Conservation (phyloP, 1,284 basidiomycete species). For the Inonotus obliquus region DNA sequence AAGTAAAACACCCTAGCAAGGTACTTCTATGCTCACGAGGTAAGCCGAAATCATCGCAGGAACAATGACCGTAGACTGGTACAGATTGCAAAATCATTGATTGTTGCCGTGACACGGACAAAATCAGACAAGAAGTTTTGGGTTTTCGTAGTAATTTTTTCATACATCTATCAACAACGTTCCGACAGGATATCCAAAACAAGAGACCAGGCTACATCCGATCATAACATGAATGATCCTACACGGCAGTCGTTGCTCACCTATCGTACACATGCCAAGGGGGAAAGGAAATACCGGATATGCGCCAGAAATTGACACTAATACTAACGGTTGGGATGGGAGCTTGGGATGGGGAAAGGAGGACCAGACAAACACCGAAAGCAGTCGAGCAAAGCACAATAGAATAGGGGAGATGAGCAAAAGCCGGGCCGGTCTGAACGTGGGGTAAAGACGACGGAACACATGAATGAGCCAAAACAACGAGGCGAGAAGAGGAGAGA, state of each 20-base stretch:
- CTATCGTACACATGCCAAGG: not conserved
- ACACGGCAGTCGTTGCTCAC: not conserved
- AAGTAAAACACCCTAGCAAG: too few relatives aligned
- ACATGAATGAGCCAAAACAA: not conserved
- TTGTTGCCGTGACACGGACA: not conserved
- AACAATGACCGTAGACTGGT: not conserved
- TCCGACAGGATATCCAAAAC: not conserved
- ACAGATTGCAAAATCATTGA: not conserved
- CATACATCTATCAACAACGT: not conserved
- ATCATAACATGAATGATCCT: not conserved
- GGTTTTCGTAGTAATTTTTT: not conserved
- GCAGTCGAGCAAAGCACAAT: slow-evolving; percentile 4
- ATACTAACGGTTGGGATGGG: not conserved
- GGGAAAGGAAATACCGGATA: not conserved
- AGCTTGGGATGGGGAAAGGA: not conserved
- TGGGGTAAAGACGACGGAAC: not conserved
- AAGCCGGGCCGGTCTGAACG: not conserved
- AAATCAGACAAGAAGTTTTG: not conserved
- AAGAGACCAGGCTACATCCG: not conserved
- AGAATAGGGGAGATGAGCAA: not conserved
- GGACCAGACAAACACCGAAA: not conserved
- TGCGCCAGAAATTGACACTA: not conserved
- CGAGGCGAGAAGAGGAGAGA: not conserved
- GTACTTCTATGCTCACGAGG: not conserved
- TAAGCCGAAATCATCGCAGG: not conserved